These are phyloP conservation scores for Populus hybrid DNA, from an alignment of 441 rosid species.

Conservation along the genomic window DNA sequence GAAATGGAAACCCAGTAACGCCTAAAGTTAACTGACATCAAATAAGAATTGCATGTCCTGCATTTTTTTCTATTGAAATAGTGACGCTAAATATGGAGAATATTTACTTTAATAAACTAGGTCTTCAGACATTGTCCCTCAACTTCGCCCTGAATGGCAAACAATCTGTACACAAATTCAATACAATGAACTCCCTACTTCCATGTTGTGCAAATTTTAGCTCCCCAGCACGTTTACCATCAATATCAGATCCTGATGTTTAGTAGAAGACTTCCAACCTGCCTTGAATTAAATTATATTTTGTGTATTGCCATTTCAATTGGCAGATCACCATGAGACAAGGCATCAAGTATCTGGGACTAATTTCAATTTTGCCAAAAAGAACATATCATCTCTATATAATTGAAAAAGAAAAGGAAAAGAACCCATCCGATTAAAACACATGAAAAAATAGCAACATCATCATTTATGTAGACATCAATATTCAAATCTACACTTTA, in stretches of 20 bases:
- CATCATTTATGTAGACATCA: neutral
- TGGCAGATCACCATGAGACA: neutral
- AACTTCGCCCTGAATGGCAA: neutral
- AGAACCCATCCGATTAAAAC: neutral
- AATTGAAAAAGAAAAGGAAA: neutral
- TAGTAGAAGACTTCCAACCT: neutral
- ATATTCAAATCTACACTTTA: neutral
- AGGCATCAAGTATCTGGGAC: neutral
- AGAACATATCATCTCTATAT: neutral
- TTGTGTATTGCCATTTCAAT: neutral
- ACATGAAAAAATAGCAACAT: neutral
- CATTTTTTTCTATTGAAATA: neutral
- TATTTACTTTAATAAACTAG: neutral
- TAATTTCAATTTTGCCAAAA: neutral
- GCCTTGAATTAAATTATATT: neutral
- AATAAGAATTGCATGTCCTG: neutral
- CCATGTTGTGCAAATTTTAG: neutral
- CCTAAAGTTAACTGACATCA: neutral
- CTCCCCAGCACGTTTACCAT: neutral
- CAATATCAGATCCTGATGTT: neutral
- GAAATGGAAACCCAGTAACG: neutral
- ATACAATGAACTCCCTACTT: neutral
- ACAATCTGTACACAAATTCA: neutral
- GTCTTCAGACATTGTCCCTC: neutral
- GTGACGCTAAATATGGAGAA: neutral